Conservation (phyloP, 2,329 filamentous ascomycete genomes). For the Colletotrichum sansevieriae region DNA sequence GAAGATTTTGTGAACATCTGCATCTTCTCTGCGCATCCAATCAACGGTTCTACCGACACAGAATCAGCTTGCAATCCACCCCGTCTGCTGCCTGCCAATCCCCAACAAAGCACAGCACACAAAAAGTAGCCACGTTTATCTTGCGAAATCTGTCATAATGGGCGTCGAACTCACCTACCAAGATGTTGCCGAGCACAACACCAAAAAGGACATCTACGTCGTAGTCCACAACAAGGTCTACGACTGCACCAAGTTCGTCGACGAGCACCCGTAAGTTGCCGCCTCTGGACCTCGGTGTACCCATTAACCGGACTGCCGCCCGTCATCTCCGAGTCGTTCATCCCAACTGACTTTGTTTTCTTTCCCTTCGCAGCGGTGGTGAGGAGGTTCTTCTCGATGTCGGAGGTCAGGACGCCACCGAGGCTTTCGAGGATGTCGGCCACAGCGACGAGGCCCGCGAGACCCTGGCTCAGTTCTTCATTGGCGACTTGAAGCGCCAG, state of each 20-base stretch:
- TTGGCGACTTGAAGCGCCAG: conserved; percentile 84
- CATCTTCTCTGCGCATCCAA: background rate
- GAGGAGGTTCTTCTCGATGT: conserved; percentile 98
- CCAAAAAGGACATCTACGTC: conserved; percentile 93
- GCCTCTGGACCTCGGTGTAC: conserved; percentile 2
- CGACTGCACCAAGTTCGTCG: conserved; percentile 87
- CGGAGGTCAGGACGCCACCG: conserved; percentile 93
- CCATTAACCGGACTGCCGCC: conserved; percentile 30
- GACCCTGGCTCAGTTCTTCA: conserved; percentile 82
- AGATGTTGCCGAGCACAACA: conserved; percentile 87
- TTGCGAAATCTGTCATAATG: conserved; percentile 42
- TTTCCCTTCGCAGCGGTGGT: conserved; percentile 77
- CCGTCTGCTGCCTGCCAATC: background rate
- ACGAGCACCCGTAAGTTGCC: conserved; percentile 87
- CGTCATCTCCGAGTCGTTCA: background rate
- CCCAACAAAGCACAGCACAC: conserved; percentile 23
- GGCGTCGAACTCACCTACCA: conserved; percentile 76
- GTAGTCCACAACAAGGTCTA: conserved; percentile 98
- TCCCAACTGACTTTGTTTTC: conserved; percentile 14
- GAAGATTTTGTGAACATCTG: background rate
- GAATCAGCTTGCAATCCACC: conserved; percentile 3
- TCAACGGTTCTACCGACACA: background rate
- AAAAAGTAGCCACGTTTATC: conserved; percentile 36
- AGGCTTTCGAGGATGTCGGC: conserved; percentile 99
- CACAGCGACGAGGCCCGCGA: conserved; percentile 99